Evolutionary conservation across 805 yeast species (phyloP).

Genomic region (Tetrapisispora iriomotensis): DNA sequence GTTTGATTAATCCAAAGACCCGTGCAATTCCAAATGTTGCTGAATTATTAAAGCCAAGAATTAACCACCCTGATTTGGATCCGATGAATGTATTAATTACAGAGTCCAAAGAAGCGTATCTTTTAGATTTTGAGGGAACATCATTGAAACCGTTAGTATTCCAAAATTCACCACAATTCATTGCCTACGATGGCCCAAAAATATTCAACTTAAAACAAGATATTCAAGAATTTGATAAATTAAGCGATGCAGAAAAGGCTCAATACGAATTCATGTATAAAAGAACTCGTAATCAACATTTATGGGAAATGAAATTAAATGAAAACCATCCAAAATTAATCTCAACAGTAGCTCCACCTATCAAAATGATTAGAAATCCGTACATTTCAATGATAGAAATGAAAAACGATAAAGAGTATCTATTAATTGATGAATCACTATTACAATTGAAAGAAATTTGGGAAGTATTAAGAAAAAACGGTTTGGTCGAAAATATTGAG

Average conservation of each 20-base stretch:
- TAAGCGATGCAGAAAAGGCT: slow-evolving; percentile 64
- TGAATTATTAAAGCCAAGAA: slow-evolving; percentile 60
- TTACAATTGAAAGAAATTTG: slow-evolving; percentile 60
- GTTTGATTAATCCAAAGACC: slow-evolving; percentile 43
- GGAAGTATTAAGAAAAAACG: slow-evolving; percentile 53
- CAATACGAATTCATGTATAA: slow-evolving; percentile 80
- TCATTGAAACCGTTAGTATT: slow-evolving; percentile 73
- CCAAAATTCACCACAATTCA: slow-evolving; percentile 71
- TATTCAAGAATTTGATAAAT: slow-evolving; percentile 53
- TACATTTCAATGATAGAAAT: slow-evolving; percentile 51
- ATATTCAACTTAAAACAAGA: slow-evolving; percentile 68
- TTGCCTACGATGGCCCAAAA: slow-evolving; percentile 82
- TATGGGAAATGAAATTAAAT: slow-evolving; percentile 75
- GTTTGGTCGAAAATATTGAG: slow-evolving; percentile 38
- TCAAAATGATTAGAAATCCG: slow-evolving; percentile 59
- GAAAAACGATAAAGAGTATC: slow-evolving; percentile 46
- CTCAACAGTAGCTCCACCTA: slow-evolving; percentile 76
- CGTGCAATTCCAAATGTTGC: slow-evolving; percentile 50
- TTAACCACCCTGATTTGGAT: slow-evolving; percentile 75
- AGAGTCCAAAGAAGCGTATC: slow-evolving; percentile 35
- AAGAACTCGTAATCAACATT: slow-evolving; percentile 82
- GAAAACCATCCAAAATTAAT: slow-evolving; percentile 55
- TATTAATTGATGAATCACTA: slow-evolving; percentile 57
- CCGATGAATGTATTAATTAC: slow-evolving; percentile 72
- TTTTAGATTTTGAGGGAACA: slow-evolving; percentile 78